Base-by-base conservation (phyloP, 108 stramenopile genomes). In the Fragilaria radians region DNA sequence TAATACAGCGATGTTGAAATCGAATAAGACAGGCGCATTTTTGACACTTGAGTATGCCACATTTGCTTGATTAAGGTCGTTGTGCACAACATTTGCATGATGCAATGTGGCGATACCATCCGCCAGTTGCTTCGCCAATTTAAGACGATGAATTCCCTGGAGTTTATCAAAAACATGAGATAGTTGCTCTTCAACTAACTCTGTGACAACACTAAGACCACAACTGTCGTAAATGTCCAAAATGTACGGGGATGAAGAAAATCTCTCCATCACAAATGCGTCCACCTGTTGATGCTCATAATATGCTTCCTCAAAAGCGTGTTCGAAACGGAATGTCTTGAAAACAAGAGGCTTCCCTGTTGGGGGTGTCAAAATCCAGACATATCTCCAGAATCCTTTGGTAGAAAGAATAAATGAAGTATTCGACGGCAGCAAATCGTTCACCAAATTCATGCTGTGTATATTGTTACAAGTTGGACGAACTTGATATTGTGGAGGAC, bases 401-500 rank as follows among this genome's bases (percentile, higher is more conserved):
- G 32, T 57, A 3, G 30, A 29, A 21, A 57, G 19, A 1, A 57
- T 36, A 34, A n/a, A 27, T 1, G 19, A 14, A 32, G 32, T 3
- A 1, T 57, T 28, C 2, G 22, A 2, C 1, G 3, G 52, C 22
- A 26, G 1, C 52, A 26, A 3, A 52, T 52, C 26, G 26, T 2
- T 1, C 4, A 24, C 55, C 19, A 88, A 14, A 52, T 78, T 74
- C 19, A 72, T 26, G 49, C 72, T 70, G 61, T 88, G 86, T 28
- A 88, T 62, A 17, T 48, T 7, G 57, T 88, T 88, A 69, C 86
- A 88, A 0, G 68, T 75, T 7, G 83, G 83, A 31, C 65, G 32
- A 60, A 72, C 60, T 3, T 28, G 31, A 26, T 65, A 26, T 9
- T 51, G 7, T 51, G 23, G 19, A 19, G 50, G n/a, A 19, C 50